A percentile compares a stretch with the other conserved stretches of the same genome.
These are phyloP conservation scores for Gymnopus androsaceus DNA, from an alignment of 1,284 basidiomycete genomes.

Conservation along the genomic window DNA sequence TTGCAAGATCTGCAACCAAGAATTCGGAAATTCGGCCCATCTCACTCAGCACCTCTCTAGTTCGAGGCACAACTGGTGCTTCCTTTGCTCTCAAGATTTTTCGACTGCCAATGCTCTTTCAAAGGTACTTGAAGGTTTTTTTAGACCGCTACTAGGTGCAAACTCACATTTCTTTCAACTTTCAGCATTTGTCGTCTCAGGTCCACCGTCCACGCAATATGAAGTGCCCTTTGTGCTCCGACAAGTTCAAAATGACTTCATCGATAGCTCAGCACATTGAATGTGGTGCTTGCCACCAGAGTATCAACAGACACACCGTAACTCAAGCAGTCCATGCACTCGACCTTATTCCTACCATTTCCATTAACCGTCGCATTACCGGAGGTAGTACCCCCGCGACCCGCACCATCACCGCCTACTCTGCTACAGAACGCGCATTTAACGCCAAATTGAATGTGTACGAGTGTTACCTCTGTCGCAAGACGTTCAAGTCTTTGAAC, in stretches of 20 bases:
- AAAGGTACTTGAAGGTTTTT: slow-evolving; percentile 5
- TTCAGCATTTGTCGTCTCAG: slow-evolving; percentile 29
- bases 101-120: slow-evolving; percentile 6
- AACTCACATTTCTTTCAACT: neutral
- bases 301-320: slow-evolving; percentile 37
- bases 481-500: slow-evolving; percentile 30
- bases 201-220: slow-evolving; percentile 27
- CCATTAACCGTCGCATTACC: slow-evolving; percentile 29
- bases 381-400: slow-evolving; percentile 19
- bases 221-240: slow-evolving; percentile 35
- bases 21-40: slow-evolving; percentile 10
- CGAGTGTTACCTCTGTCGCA: slow-evolving; percentile 42
- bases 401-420: slow-evolving; percentile 23
- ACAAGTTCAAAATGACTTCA: slow-evolving; percentile 35
- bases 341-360: slow-evolving; percentile 36
- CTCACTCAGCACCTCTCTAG: slow-evolving; percentile 16
- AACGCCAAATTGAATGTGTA: slow-evolving; percentile 43
- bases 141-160: neutral
- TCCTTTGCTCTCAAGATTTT: slow-evolving; percentile 22
- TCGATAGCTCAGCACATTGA: slow-evolving; percentile 42
- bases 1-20: slow-evolving; percentile 14
- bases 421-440: slow-evolving; percentile 36
- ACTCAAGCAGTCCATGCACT: slow-evolving; percentile 36
- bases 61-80: slow-evolving; percentile 24
- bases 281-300: slow-evolving; percentile 32